A percentile compares a stretch with the other conserved stretches of the same genome.
Evolutionary conservation across 345 rosid genomes (phyloP).

Genomic region (Pugionium dolabratum): DNA sequence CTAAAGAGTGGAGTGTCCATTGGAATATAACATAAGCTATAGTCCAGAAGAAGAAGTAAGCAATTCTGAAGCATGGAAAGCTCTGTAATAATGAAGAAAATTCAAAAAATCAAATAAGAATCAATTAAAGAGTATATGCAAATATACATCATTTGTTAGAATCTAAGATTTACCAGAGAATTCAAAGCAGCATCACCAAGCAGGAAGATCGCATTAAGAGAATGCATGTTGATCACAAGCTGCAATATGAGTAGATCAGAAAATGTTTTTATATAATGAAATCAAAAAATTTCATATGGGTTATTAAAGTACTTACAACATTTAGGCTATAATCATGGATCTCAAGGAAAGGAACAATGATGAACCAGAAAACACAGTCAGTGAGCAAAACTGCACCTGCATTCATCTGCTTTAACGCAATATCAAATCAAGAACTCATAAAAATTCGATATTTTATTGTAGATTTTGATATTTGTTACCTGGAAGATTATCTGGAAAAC

Average conservation of each 20-base stretch:
- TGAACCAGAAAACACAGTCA: slow-evolving; percentile 92
- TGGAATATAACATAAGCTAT: slow-evolving; percentile 75
- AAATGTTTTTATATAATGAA: not conserved
- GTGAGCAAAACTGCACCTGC: slow-evolving; percentile 99
- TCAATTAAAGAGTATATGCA: not conserved
- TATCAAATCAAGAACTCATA: slow-evolving; percentile 21
- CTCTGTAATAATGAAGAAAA: slow-evolving; percentile 50
- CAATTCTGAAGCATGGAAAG: slow-evolving; percentile 84
- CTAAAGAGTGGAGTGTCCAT: slow-evolving; percentile 79
- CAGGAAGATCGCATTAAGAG: slow-evolving; percentile 72
- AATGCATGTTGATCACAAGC: slow-evolving; percentile 82
- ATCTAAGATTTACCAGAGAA: slow-evolving; percentile 57
- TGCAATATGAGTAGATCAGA: slow-evolving; percentile 34
- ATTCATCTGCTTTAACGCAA: slow-evolving; percentile 61
- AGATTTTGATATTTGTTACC: slow-evolving; percentile 45
- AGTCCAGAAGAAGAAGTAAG: slow-evolving; percentile 90
- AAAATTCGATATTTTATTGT: not conserved
- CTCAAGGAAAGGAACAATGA: slow-evolving; percentile 85
- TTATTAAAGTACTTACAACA: slow-evolving; percentile 53
- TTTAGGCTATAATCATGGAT: slow-evolving; percentile 68
- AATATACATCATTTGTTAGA: not conserved
- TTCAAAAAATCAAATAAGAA: not conserved
- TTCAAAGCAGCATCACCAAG: slow-evolving; percentile 81
- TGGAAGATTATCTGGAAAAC: slow-evolving; percentile 84
- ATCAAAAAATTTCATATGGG: not conserved